Conservation (phyloP, 1,139 yeast genomes). For the Scheffersomyces illinoinensis region DNA sequence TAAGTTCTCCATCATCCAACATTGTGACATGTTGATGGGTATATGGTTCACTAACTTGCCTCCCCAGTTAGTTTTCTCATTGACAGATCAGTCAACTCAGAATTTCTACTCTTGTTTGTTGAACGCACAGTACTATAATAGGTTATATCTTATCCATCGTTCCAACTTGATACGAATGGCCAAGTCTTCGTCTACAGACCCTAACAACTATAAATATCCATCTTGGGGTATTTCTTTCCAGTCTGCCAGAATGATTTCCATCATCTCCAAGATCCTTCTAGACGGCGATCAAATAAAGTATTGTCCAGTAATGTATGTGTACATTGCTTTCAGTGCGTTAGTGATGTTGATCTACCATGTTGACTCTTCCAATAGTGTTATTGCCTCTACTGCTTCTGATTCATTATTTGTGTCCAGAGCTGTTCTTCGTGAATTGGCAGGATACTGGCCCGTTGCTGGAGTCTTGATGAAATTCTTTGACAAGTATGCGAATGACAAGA, state of each 20-base stretch:
- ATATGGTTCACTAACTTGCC: constrained; percentile 77
- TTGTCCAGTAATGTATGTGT: constrained; percentile 58
- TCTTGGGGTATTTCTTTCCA: constrained; percentile 86
- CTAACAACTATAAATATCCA: constrained; percentile 61
- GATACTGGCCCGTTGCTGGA: constrained; percentile 47
- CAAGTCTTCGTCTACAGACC: constrained; percentile 39
- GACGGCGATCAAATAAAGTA: constrained; percentile 53
- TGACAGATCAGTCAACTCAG: constrained; percentile 55
- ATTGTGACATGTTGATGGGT: constrained; percentile 80
- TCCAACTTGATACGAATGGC: constrained; percentile 63
- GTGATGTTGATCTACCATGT: constrained; percentile 75
- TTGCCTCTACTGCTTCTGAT: constrained; percentile 60
- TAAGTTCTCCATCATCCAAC: constrained; percentile 59
- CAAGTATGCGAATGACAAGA: constrained; percentile 47
- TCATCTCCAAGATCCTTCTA: constrained; percentile 60
- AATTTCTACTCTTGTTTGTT: constrained; percentile 60
- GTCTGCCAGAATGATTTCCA: constrained; percentile 78
- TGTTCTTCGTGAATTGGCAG: constrained; percentile 54
- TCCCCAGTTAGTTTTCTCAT: constrained; percentile 59
- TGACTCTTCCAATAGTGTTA: constrained; percentile 57
- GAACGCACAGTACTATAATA: constrained; percentile 72
- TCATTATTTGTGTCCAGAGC: constrained; percentile 54
- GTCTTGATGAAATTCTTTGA: constrained; percentile 44
- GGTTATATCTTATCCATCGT: constrained; percentile 70
- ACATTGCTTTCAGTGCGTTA: constrained; percentile 67